These are phyloP conservation scores for Trichoderma atroviride DNA, from an alignment of 2,329 filamentous ascomycete genomes.

Conservation along the genomic window DNA sequence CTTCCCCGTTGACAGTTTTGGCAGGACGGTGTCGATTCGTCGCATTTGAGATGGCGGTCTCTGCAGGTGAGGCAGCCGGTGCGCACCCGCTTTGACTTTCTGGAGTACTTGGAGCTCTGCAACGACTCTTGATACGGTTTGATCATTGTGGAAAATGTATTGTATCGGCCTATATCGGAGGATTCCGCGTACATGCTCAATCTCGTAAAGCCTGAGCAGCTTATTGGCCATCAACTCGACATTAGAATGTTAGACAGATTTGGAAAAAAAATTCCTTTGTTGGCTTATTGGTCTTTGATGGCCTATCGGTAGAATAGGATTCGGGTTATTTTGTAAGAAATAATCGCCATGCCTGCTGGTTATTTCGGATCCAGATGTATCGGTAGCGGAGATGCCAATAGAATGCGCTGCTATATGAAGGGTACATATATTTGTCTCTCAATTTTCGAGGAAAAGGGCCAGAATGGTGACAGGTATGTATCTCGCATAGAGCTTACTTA, in stretches of 20 bases:
- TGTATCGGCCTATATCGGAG: neutral
- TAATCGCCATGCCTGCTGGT: neutral
- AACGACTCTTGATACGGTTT: neutral
- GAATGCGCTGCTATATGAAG: neutral
- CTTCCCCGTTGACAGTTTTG: conserved; percentile 89
- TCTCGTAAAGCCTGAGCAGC: neutral
- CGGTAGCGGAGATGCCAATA: too few species aligned
- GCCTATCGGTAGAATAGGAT: neutral
- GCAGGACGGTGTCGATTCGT: conserved; percentile 67
- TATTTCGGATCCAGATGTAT: too few species aligned
- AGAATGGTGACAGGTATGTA: neutral
- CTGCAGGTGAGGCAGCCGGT: conserved; percentile 91
- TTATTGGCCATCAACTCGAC: neutral
- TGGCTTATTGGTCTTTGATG: neutral
- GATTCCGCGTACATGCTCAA: neutral
- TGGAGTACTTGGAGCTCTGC: neutral
- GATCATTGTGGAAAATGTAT: neutral
- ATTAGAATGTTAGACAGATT: neutral
- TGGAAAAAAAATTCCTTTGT: neutral
- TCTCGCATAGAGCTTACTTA: neutral
- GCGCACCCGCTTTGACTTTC: conserved; percentile 72
- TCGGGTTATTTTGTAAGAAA: too few species aligned
- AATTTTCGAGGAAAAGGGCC: neutral
- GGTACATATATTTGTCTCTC: neutral
- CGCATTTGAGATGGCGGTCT: conserved; percentile 88